Base-by-base conservation (phyloP, 2,329 filamentous ascomycete genomes). In the Diaporthe humulicola region DNA sequence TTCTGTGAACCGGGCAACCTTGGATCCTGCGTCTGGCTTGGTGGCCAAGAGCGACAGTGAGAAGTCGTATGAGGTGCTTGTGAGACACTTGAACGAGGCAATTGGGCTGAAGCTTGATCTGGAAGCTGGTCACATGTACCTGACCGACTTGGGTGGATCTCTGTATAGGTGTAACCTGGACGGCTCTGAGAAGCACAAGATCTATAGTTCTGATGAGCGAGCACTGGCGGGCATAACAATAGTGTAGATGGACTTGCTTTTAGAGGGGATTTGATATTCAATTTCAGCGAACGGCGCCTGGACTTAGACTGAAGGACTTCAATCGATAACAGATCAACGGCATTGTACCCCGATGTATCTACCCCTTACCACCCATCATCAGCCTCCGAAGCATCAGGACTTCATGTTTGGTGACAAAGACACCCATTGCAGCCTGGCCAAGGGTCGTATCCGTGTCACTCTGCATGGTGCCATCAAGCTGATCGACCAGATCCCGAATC, bases 341-440 rank as follows among this genome's bases (percentile, higher is more conserved):
- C 5, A 15, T 40, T 40, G 45, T 50, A 36, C 48, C 28, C 48
- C 8, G n/a, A 54, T 54, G 22, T 25, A 14, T 25, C 57, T 40
- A 73, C 15, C 61, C 38, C n/a, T 66, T 38, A 17, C 50, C 56
- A 60, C 69, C 56, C 73, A 76, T 74, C 40, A 78, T 73, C 42
- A 78, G 38, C 66, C 77, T 78, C 77, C 84, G 83, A 77, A 89
- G 77, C 84, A 86, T 86, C 70, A 88, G 77, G 2, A 89, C 85
- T 77, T 89, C 87, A 79, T 89, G 87, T 80, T 89, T 90, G 10
- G 87, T 89, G 22, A 89, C 85, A 78, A 89, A 89, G 1, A 88
- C 79, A 42, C 77, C 74, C 48, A 79, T 77, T 6, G 54, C 33
- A 36, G 74, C 28, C 36, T 52, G 25, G 19, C 66, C 74, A 7